phyloP scores from a whole-genome alignment of 768 basidiomycete species.

The Xerocomellus intermedius region DNA sequence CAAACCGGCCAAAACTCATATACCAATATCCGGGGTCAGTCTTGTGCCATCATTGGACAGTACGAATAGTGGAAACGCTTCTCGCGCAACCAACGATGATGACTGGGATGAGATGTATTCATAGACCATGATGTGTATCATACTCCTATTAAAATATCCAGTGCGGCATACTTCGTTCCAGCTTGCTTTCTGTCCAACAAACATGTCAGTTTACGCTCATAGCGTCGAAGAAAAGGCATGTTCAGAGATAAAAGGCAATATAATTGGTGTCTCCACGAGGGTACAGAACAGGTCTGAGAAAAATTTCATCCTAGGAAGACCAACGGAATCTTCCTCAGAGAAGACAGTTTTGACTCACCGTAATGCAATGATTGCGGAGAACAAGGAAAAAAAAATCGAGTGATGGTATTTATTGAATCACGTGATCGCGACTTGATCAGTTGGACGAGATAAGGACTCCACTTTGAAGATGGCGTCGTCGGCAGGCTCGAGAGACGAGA shows the following conservation, averaged over 20 bases:
- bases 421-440: conserved; percentile 4
- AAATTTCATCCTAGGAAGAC: conserved; percentile 19
- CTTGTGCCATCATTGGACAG: conserved; percentile 14
- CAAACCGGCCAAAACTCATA: conserved; percentile 6
- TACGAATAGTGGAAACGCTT: conserved; percentile 3
- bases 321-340: background rate
- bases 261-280: conserved; percentile 25
- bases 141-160: background rate
- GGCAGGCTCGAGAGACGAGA: conserved; percentile 33
- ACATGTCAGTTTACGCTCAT: conserved; percentile 5
- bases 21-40: conserved; percentile 27
- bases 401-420: background rate
- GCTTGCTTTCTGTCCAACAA: conserved; percentile 1
- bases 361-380: too few relatives aligned
- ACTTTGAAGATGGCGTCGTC: conserved; percentile 7
- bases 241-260: conserved; percentile 27
- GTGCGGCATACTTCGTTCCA: too few relatives aligned
- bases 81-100: conserved; percentile 42
- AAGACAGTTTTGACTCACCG: conserved; percentile 12
- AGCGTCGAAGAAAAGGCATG: background rate
- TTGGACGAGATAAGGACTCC: too few relatives aligned
- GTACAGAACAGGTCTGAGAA: conserved; percentile 34
- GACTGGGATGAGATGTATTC: conserved; percentile 70
- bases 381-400: background rate
- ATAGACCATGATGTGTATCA: conserved; percentile 14